Percentiles rank a stretch among this genome's conserved stretches.
Conservation (phyloP, 192 early-diverging fungal genomes). For the Podochytrium sp. region DNA sequence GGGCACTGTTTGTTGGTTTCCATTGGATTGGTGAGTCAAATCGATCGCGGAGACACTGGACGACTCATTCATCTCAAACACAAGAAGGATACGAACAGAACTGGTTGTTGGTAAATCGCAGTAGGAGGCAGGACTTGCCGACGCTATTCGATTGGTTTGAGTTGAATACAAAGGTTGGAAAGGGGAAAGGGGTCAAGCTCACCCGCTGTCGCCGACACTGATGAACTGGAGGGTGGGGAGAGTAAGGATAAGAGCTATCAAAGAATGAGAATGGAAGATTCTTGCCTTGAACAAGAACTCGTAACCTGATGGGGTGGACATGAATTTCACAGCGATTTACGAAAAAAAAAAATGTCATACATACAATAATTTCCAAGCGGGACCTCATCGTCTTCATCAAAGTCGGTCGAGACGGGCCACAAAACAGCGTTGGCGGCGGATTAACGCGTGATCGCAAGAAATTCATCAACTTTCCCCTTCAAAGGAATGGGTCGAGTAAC, state of each 20-base stretch:
- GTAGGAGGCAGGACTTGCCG: constrained; percentile 46
- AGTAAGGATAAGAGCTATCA: too few relatives aligned
- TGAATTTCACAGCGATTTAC: neutral
- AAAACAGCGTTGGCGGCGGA: too few relatives aligned
- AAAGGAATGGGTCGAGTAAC: too few relatives aligned
- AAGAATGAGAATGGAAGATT: too few relatives aligned
- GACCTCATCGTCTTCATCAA: neutral
- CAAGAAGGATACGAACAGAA: constrained; percentile 19
- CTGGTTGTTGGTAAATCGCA: constrained; percentile 47
- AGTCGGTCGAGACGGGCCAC: neutral
- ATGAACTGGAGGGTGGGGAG: constrained; percentile 17
- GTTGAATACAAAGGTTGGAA: neutral
- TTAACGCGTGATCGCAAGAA: neutral
- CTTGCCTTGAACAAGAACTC: constrained; percentile 32
- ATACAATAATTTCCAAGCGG: neutral
- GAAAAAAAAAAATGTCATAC: neutral
- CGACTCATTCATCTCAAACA: neutral
- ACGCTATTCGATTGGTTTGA: constrained; percentile 22
- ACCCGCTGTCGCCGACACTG: constrained; percentile 45
- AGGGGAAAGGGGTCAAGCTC: neutral
- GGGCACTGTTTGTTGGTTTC: constrained; percentile 11
- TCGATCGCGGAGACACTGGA: neutral
- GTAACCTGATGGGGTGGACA: neutral
- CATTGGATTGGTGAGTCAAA: too few relatives aligned
- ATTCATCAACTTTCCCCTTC: too few relatives aligned